These are phyloP conservation scores for Botryotinia convoluta DNA, from an alignment of 2,329 filamentous ascomycete genomes.

Conservation along the genomic window DNA sequence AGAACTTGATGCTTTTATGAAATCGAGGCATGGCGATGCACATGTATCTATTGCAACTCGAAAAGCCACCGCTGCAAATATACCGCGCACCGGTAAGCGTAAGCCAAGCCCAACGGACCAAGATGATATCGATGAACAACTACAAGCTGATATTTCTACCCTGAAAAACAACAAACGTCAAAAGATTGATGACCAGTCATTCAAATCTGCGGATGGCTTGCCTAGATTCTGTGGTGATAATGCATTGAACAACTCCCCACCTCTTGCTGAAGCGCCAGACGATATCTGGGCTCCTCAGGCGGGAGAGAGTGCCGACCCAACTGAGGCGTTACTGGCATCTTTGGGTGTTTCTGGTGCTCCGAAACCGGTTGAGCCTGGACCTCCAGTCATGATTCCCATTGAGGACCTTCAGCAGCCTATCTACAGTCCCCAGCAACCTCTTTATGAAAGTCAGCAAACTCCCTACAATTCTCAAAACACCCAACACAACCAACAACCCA, in stretches of 20 bases:
- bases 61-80: not conserved
- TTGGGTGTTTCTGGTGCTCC: constrained; percentile 40
- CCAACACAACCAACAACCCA: constrained; percentile 13
- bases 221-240: constrained; percentile 16
- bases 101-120: constrained; percentile 25
- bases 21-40: constrained; percentile 24
- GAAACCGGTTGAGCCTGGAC: constrained; percentile 35
- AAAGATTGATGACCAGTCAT: constrained; percentile 26
- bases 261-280: constrained; percentile 30
- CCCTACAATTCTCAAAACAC: constrained; percentile 11
- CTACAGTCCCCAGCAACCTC: constrained; percentile 9
- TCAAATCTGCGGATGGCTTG: not conserved
- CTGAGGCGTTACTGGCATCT: constrained; percentile 38
- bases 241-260: constrained; percentile 26
- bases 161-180: constrained; percentile 32
- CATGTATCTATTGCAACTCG: constrained; percentile 1
- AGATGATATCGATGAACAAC: constrained; percentile 25
- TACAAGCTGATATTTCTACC: constrained; percentile 20
- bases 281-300: constrained; percentile 38
- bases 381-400: constrained; percentile 18
- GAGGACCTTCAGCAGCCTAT: constrained; percentile 11
- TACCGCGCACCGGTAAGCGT: constrained; percentile 31
- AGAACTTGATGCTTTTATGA: constrained; percentile 31
- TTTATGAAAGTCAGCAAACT: constrained; percentile 6
- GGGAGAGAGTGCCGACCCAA: constrained; percentile 36